These are phyloP conservation scores for Podospora tetraspora DNA, from an alignment of 495 filamentous ascomycete species.

Conservation along the genomic window DNA sequence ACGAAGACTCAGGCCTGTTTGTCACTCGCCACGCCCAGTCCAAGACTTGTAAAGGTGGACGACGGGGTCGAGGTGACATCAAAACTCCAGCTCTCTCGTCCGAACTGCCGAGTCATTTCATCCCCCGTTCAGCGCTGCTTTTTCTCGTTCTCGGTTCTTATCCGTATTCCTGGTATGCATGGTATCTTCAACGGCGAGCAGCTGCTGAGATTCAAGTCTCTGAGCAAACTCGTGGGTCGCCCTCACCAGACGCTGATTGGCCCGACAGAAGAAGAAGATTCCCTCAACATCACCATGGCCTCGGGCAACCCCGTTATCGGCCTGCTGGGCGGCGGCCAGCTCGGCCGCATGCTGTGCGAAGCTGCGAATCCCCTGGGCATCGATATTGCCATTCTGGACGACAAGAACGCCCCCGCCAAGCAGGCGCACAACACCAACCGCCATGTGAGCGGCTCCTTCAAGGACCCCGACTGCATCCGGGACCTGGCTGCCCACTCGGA, in stretches of 20 bases:
- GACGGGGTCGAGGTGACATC: slow-evolving; percentile 14
- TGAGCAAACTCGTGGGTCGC: slow-evolving; percentile 16
- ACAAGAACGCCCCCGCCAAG: slow-evolving; percentile 75
- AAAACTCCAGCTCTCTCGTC: slow-evolving; percentile 9
- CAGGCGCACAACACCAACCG: slow-evolving; percentile 71
- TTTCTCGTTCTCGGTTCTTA: background rate
- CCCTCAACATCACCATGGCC: slow-evolving; percentile 18
- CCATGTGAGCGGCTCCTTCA: slow-evolving; percentile 83
- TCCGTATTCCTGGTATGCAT: slow-evolving; percentile 8
- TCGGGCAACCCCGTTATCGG: slow-evolving; percentile 36
- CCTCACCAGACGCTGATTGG: slow-evolving; percentile 10
- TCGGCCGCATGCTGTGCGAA: slow-evolving; percentile 94
- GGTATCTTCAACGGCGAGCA: slow-evolving; percentile 9
- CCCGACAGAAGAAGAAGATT: background rate
- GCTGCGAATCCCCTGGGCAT: slow-evolving; percentile 83
- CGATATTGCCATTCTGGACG: slow-evolving; percentile 74
- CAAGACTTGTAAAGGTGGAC: background rate
- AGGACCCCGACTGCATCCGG: slow-evolving; percentile 67
- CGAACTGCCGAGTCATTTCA: background rate
- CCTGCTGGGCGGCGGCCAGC: slow-evolving; percentile 58
- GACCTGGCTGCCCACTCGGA: slow-evolving; percentile 73
- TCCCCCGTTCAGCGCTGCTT: background rate
- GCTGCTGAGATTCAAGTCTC: slow-evolving; percentile 16
- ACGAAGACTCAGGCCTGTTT: no score
- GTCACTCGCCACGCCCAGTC: background rate